Evolutionary conservation across 176 grass and related monocot genomes (phyloP).

Genomic region (Lolium rigidum): DNA sequence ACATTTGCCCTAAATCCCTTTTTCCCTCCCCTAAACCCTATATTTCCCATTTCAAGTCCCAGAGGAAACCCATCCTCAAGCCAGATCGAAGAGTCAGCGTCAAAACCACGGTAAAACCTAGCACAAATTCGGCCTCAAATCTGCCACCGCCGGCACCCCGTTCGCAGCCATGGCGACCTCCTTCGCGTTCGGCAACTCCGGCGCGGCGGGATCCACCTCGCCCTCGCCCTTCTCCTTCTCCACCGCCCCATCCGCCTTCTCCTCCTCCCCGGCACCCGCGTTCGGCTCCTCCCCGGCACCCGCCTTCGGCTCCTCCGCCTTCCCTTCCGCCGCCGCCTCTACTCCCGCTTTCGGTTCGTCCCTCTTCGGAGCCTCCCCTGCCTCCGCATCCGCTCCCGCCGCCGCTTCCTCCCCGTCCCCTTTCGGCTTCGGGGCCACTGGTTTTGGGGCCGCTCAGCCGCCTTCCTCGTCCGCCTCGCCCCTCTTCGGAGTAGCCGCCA

Average conservation of each 20-base stretch:
- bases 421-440: slow-evolving; percentile 48
- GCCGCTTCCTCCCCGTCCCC: slow-evolving; percentile 48
- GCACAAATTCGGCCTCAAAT: slow-evolving; percentile 41
- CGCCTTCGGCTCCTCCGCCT: slow-evolving; percentile 43
- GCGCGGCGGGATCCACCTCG: slow-evolving; percentile 41
- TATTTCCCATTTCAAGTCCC: background rate
- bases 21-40: too few species aligned
- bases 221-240: slow-evolving; percentile 58
- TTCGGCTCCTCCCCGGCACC: slow-evolving; percentile 35
- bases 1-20: too few species aligned
- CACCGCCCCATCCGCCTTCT: slow-evolving; percentile 41
- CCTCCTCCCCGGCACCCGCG: slow-evolving; percentile 47
- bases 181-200: slow-evolving; percentile 52
- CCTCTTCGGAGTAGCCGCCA: slow-evolving; percentile 37
- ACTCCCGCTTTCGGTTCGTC: slow-evolving; percentile 42
- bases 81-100: background rate
- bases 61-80: background rate
- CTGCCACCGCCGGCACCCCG: slow-evolving; percentile 4
- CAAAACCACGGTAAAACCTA: slow-evolving; percentile 56
- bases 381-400: slow-evolving; percentile 41
- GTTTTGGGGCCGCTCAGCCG: slow-evolving; percentile 45
- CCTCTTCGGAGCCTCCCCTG: slow-evolving; percentile 44
- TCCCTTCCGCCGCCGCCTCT: slow-evolving; percentile 47
- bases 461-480: slow-evolving; percentile 30
- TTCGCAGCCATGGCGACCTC: slow-evolving; percentile 58